phyloP scores from a whole-genome alignment of 441 rosid species.

The Euphorbia celastroides region DNA sequence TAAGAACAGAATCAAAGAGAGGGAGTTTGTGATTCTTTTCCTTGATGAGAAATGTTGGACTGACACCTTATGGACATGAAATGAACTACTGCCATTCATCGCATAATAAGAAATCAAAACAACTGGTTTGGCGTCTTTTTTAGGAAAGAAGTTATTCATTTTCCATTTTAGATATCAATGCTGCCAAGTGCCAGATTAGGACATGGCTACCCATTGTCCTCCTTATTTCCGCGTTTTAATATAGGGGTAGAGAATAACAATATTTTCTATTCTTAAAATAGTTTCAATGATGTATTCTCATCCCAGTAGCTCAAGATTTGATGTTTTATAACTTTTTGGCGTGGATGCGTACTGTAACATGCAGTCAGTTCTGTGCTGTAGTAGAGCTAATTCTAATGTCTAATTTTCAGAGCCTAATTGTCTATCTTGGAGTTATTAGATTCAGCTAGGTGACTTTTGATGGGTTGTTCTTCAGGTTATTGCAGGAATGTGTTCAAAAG shows the following conservation, averaged over 20 bases:
- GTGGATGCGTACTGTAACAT: neutral
- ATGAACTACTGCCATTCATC: neutral
- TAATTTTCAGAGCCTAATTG: neutral
- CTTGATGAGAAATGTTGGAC: neutral
- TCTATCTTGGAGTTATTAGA: neutral
- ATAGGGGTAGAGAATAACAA: neutral
- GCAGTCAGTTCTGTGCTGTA: neutral
- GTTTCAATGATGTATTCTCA: neutral
- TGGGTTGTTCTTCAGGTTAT: slow-evolving; percentile 52
- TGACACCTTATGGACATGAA: neutral
- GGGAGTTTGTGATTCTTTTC: neutral
- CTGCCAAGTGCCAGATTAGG: no score
- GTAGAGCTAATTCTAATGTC: neutral
- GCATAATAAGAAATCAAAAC: neutral
- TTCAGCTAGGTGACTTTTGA: neutral
- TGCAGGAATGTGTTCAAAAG: slow-evolving; percentile 93
- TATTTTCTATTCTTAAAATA: neutral
- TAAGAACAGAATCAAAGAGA: neutral
- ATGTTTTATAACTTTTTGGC: neutral
- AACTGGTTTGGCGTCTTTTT: neutral
- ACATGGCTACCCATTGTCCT: no score
- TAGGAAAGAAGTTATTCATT: neutral
- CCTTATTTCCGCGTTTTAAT: neutral
- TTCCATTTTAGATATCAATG: no score
- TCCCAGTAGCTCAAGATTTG: neutral